Evolutionary conservation across 768 basidiomycete genomes (phyloP), one percentile per base, ranked within the genome.

Genomic region (Polyporus arcularius): DNA sequence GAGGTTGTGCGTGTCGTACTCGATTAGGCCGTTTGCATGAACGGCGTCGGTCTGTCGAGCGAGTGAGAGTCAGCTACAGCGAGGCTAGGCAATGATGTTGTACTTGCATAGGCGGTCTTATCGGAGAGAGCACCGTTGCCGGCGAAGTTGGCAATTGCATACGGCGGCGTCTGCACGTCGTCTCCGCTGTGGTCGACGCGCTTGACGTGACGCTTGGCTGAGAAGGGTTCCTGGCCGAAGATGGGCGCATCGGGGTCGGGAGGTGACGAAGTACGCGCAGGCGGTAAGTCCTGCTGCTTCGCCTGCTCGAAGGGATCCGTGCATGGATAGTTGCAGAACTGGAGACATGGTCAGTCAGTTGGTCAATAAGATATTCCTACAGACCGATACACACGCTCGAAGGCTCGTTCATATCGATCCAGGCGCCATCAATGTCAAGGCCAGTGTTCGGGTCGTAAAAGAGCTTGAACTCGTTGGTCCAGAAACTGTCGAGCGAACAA

Each of bases 401-500:
- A 6, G 88, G 88, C 61, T 89, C 88, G 68, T 90, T 89, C 87
- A 87, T 88, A 64, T 88, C 86, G 28, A 89, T 88, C 89, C 88
- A 90, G 16, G 81, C 81, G 10, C 87, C 88, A 62, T 88, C 86
- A 32, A 88, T 88, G 58, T 88, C 84, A 9, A 90, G 61, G 1
- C 86, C 86, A 0, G 71, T 78, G 12, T 76, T 61, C 0, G 83
- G 77, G 60, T 74, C 76, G 68, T 85, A 87, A 72, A 89, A 87
- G 7, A 74, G 51, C 31, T 75, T 60, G 70, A 87, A 88, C 61
- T 89, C 86, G 42, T 78, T 81, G 2, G 73, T 81, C 89, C 89
- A 90, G 67, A 79, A 86, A 30, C 85, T 85, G 45, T 8, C 30
- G 12, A 15, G 15, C 10, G n/a, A 6, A 2, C 9, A 46, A 16